Percentiles rank a stretch among this genome's conserved stretches.
These are phyloP conservation scores for Primulina huaijiensis DNA, from an alignment of 257 asterid genomes.

Conservation along the genomic window DNA sequence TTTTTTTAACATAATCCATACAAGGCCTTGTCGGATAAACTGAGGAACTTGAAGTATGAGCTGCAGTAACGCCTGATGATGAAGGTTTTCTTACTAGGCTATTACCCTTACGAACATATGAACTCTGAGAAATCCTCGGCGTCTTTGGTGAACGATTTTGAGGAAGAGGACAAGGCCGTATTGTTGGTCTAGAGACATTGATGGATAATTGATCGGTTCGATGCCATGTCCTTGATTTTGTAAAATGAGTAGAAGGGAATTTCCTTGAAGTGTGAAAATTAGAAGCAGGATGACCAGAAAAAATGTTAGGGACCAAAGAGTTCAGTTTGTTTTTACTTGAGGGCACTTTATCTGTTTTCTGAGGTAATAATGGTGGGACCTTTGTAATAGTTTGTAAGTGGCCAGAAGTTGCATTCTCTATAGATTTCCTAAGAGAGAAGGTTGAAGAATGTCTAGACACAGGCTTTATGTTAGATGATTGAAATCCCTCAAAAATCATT, in stretches of 20 bases:
- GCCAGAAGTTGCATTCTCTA: constrained; percentile 27
- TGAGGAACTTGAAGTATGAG: constrained; percentile 42
- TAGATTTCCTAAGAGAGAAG: constrained; percentile 25
- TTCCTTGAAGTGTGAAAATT: constrained; percentile 36
- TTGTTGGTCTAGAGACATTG: constrained; percentile 37
- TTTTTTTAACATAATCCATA: constrained; percentile 33
- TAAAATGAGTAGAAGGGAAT: constrained; percentile 36
- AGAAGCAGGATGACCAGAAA: constrained; percentile 36
- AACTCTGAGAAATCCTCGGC: constrained; percentile 30
- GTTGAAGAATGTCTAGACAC: constrained; percentile 30
- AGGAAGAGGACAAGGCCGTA: constrained; percentile 34
- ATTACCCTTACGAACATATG: constrained; percentile 81
- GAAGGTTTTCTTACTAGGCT: constrained; percentile 71
- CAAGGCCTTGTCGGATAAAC: constrained; percentile 34
- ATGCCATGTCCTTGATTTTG: constrained; percentile 80
- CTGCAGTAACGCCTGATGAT: constrained; percentile 35
- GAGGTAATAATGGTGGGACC: constrained; percentile 26
- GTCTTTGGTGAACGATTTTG: constrained; percentile 35
- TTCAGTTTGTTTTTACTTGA: constrained; percentile 37
- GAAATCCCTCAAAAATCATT: constrained; percentile 28
- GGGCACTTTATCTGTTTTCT: constrained; percentile 31
- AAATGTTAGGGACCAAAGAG: constrained; percentile 37
- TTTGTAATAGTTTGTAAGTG: constrained; percentile 24
- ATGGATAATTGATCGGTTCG: constrained; percentile 44
- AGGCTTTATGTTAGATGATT: constrained; percentile 27